Evolutionary conservation across 768 basidiomycete genomes (phyloP).

Genomic region (Hericium alpestre): DNA sequence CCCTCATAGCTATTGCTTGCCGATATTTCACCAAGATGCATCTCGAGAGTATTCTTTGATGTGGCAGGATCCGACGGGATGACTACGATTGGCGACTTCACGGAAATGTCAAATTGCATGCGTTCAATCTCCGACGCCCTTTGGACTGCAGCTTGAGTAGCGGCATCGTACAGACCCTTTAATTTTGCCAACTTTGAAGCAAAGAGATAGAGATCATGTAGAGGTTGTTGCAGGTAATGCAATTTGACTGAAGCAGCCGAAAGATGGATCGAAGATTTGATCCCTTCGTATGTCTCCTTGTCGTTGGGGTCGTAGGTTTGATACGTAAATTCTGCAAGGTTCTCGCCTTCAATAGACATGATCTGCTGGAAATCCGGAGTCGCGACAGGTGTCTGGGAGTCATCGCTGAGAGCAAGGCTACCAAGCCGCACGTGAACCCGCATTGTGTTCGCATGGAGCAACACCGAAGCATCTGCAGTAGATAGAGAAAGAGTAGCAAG

Average conservation of each 20-base stretch:
- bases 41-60: slow-evolving; percentile 59
- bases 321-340: slow-evolving; percentile 90
- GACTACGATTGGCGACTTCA: slow-evolving; percentile 87
- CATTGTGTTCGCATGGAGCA: slow-evolving; percentile 64
- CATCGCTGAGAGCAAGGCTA: slow-evolving; percentile 71
- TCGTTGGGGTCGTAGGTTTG: slow-evolving; percentile 77
- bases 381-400: slow-evolving; percentile 41
- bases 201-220: slow-evolving; percentile 82
- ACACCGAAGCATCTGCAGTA: slow-evolving; percentile 76
- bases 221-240: slow-evolving; percentile 81
- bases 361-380: slow-evolving; percentile 71
- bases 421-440: slow-evolving; percentile 75
- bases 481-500: slow-evolving; percentile 85
- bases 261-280: slow-evolving; percentile 75
- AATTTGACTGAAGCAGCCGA: slow-evolving; percentile 84
- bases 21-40: slow-evolving; percentile 81
- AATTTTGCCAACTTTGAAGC: slow-evolving; percentile 77
- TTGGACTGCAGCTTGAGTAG: slow-evolving; percentile 87
- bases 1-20: slow-evolving; percentile 68
- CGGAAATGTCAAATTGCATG: slow-evolving; percentile 85
- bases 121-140: slow-evolving; percentile 85
- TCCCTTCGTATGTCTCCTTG: slow-evolving; percentile 54
- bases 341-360: slow-evolving; percentile 86
- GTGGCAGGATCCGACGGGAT: slow-evolving; percentile 62
- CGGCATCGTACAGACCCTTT: slow-evolving; percentile 90